These are phyloP conservation scores for Alternaria solani DNA, from an alignment of 2,329 filamentous ascomycete genomes.

Conservation along the genomic window DNA sequence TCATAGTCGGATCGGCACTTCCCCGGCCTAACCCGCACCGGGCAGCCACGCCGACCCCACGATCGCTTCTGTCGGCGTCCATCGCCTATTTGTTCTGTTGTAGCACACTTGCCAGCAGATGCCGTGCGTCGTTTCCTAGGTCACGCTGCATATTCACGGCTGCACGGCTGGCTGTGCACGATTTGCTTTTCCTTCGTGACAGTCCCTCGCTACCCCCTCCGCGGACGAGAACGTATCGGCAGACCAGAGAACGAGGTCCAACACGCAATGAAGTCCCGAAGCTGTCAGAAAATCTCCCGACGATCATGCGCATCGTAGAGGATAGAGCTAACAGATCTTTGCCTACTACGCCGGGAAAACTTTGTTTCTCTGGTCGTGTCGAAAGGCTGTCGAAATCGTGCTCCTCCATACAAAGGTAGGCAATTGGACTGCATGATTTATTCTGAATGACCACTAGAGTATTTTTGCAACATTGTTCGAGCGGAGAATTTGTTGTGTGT, in stretches of 20 bases:
- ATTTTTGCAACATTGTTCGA: neutral
- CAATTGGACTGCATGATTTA: neutral
- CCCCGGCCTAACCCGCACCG: conserved; percentile 17
- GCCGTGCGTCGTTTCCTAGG: conserved; percentile 7
- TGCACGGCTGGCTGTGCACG: conserved; percentile 1
- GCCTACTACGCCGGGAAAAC: neutral
- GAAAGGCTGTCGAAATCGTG: neutral
- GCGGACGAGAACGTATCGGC: conserved; percentile 1
- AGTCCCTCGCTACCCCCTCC: neutral
- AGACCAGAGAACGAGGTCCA: neutral
- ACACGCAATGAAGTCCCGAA: neutral
- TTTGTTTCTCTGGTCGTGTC: neutral
- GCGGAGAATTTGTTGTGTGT: neutral
- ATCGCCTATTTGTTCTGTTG: conserved; percentile 20
- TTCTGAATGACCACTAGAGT: no score
- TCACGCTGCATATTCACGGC: conserved; percentile 17
- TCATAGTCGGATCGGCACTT: conserved; percentile 31
- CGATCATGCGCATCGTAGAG: neutral
- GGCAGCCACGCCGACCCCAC: conserved; percentile 21
- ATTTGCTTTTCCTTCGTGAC: conserved; percentile 1
- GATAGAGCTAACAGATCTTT: neutral
- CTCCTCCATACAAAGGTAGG: neutral
- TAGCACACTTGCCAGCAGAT: conserved; percentile 1
- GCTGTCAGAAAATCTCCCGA: neutral
- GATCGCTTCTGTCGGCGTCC: conserved; percentile 20